Conservation (phyloP, 129 eudicot genomes). For the Solidago caesia region DNA sequence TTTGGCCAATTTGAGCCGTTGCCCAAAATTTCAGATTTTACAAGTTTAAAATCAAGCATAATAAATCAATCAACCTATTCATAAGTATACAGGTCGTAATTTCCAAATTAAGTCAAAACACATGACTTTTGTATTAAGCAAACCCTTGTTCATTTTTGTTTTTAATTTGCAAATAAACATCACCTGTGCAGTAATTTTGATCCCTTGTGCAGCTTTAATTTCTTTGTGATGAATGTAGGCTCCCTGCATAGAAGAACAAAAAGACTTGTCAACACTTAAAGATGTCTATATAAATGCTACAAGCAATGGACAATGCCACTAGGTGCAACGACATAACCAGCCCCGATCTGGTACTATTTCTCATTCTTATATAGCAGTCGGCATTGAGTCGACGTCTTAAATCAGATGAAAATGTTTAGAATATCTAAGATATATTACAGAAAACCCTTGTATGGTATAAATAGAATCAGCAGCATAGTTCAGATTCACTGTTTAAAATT, state of each 20-base stretch:
- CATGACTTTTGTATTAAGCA: background rate
- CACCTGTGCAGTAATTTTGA: slow-evolving; percentile 96
- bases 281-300: slow-evolving; percentile 1
- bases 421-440: background rate
- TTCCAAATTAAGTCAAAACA: background rate
- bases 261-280: slow-evolving; percentile 3
- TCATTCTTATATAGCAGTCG: background rate
- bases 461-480: background rate
- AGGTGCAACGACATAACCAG: background rate
- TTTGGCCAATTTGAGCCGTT: background rate
- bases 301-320: background rate
- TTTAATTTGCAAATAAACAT: slow-evolving; percentile 15
- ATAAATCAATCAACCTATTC: background rate
- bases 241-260: slow-evolving; percentile 60
- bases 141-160: background rate
- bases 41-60: background rate
- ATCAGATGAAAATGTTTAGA: background rate
- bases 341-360: background rate
- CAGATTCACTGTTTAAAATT: background rate
- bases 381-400: background rate
- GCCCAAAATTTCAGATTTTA: background rate
- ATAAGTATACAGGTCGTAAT: background rate
- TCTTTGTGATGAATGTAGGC: slow-evolving; percentile 80
- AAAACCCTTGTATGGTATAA: background rate
- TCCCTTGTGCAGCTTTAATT: slow-evolving; percentile 99